These are phyloP conservation scores for Austroboletus olivaceoglutinosus DNA, from an alignment of 1,284 basidiomycete species.

Conservation along the genomic window DNA sequence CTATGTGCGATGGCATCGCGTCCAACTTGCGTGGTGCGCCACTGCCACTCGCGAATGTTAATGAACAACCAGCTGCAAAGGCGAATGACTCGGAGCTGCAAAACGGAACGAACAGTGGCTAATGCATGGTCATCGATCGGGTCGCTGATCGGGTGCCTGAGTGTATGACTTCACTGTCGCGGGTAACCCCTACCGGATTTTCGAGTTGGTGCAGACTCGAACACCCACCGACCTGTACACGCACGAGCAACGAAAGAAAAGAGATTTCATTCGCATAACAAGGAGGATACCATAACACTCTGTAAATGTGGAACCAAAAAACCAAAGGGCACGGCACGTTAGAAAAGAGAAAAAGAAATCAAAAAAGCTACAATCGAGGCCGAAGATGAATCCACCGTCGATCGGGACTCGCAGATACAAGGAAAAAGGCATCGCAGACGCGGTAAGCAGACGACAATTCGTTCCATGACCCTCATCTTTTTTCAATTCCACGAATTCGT, in stretches of 20 bases:
- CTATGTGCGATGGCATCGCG: too few relatives aligned
- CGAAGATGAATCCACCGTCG: neutral
- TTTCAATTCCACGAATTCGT: slow-evolving; percentile 26
- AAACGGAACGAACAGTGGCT: too few relatives aligned
- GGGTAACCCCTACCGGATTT: too few relatives aligned
- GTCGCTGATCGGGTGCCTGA: too few relatives aligned
- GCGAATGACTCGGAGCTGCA: too few relatives aligned
- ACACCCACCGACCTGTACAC: neutral
- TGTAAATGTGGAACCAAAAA: too few relatives aligned
- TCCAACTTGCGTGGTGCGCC: too few relatives aligned
- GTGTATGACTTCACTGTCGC: too few relatives aligned
- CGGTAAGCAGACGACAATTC: neutral
- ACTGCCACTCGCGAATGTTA: too few relatives aligned
- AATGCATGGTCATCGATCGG: too few relatives aligned
- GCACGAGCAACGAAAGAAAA: neutral
- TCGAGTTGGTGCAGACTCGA: too few relatives aligned
- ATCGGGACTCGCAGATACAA: neutral
- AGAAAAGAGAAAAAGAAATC: neutral
- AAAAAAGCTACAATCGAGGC: neutral
- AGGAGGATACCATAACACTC: neutral
- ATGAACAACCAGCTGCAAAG: too few relatives aligned
- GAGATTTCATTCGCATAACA: slow-evolving; percentile 11
- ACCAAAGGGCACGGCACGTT: neutral
- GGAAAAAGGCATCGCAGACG: neutral
- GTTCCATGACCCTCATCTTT: neutral